phyloP scores from a whole-genome alignment of 108 stramenopile species.

The Bacterosira constricta region DNA sequence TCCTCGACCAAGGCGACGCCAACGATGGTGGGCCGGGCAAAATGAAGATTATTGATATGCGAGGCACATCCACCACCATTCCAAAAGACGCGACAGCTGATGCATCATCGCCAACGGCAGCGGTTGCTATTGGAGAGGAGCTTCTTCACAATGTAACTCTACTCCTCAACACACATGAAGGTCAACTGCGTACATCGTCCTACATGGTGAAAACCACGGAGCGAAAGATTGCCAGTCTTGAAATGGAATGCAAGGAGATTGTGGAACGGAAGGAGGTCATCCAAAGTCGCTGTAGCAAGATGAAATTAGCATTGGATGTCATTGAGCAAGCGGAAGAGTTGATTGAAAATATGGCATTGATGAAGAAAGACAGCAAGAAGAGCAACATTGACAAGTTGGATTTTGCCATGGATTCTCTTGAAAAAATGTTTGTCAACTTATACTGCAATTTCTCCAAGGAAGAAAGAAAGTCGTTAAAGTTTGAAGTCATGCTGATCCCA shows the following conservation, averaged over 20 bases:
- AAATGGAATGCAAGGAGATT: slow-evolving; percentile 58
- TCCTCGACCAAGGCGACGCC: slow-evolving; percentile 35
- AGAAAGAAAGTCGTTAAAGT: slow-evolving; percentile 63
- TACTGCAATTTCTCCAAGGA: slow-evolving; percentile 49
- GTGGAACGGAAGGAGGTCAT: slow-evolving; percentile 34
- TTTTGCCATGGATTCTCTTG: slow-evolving; percentile 28
- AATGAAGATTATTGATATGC: slow-evolving; percentile 78
- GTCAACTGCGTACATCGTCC: slow-evolving; percentile 68
- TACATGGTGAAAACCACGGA: slow-evolving; percentile 56
- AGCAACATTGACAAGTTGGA: slow-evolving; percentile 3
- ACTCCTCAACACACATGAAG: slow-evolving; percentile 75
- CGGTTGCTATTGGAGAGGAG: slow-evolving; percentile 76
- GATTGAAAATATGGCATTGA: slow-evolving; percentile 1
- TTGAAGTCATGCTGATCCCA: slow-evolving; percentile 66
- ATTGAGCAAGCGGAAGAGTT: slow-evolving; percentile 56
- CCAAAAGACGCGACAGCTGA: not conserved
- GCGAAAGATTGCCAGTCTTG: slow-evolving; percentile 57
- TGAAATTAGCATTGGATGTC: slow-evolving; percentile 51
- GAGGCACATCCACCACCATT: slow-evolving; percentile 50
- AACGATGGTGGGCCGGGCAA: slow-evolving; percentile 18
- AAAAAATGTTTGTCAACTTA: slow-evolving; percentile 11
- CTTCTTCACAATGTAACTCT: slow-evolving; percentile 84
- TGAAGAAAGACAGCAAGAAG: slow-evolving; percentile 11
- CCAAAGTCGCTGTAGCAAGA: slow-evolving; percentile 47
- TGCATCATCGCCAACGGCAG: not conserved